Evolutionary conservation across 345 rosid genomes (phyloP).

Genomic region (Populus euphratica): DNA sequence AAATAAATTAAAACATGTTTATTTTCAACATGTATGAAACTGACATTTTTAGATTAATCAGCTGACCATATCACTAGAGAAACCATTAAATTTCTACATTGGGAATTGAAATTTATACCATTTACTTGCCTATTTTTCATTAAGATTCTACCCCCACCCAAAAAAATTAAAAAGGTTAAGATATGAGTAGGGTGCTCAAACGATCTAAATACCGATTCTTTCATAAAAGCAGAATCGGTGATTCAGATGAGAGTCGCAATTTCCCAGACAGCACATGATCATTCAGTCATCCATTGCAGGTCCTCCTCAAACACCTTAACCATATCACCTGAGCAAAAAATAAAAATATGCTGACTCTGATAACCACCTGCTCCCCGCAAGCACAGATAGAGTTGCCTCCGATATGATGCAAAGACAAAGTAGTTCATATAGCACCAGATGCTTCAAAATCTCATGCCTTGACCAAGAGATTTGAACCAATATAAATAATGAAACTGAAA

Average conservation of each 20-base stretch:
- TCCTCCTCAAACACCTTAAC: neutral
- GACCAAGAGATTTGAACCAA: neutral
- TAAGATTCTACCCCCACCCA: neutral
- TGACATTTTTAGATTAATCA: neutral
- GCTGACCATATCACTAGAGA: conserved; percentile 11
- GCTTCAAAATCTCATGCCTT: neutral
- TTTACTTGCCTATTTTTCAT: neutral
- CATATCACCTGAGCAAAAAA: neutral
- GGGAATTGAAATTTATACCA: neutral
- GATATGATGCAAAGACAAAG: neutral
- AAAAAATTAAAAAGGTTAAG: neutral
- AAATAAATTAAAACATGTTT: conserved; percentile 16
- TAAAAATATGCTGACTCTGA: neutral
- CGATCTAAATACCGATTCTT: neutral
- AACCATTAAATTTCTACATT: neutral
- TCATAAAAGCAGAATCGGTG: neutral
- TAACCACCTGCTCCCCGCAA: neutral
- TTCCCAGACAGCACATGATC: neutral
- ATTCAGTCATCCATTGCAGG: neutral
- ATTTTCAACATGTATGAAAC: conserved; percentile 2
- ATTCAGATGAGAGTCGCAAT: neutral
- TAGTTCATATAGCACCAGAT: neutral
- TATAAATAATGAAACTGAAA: neutral
- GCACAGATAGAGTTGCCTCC: neutral
- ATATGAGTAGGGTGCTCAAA: neutral